Percentiles rank a stretch among this genome's conserved stretches.
Evolutionary conservation across 257 asterid species (phyloP).

Genomic region (Anisodus acutangulus): DNA sequence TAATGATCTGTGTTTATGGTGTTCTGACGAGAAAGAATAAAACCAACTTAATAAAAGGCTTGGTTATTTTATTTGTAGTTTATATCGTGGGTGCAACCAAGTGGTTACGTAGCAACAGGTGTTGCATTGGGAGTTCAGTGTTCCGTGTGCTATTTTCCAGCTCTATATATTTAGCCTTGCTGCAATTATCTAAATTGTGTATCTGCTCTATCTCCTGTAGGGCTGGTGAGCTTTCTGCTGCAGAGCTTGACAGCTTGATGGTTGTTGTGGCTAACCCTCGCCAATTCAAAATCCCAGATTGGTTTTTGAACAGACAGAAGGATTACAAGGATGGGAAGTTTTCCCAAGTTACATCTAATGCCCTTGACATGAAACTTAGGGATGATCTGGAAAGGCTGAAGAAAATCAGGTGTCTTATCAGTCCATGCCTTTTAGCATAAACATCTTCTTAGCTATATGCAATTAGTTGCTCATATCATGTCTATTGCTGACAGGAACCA

Average conservation of each 20-base stretch:
- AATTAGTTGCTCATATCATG: not conserved
- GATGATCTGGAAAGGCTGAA: conserved; percentile 56
- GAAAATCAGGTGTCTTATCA: conserved; percentile 43
- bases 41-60: not conserved
- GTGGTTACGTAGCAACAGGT: not conserved
- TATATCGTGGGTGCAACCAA: not conserved
- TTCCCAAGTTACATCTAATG: conserved; percentile 58
- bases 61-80: not conserved
- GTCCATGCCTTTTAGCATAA: not conserved
- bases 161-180: not conserved
- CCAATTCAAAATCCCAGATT: conserved; percentile 59
- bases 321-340: conserved; percentile 58
- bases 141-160: not conserved
- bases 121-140: not conserved
- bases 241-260: conserved; percentile 53
- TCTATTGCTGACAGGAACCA: conserved; percentile 59
- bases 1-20: not conserved
- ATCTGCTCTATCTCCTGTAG: conserved; percentile 27
- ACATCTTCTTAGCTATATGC: not conserved
- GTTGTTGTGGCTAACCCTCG: conserved; percentile 53
- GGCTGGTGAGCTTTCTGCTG: conserved; percentile 54
- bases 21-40: not conserved
- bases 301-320: conserved; percentile 61
- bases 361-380: conserved; percentile 60
- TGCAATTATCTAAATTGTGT: not conserved